A percentile compares a stretch with the other conserved stretches of the same genome.
Evolutionary conservation across 192 early-diverging fungal genomes (phyloP).

Genomic region (Gaertneriomyces semiglobifer): DNA sequence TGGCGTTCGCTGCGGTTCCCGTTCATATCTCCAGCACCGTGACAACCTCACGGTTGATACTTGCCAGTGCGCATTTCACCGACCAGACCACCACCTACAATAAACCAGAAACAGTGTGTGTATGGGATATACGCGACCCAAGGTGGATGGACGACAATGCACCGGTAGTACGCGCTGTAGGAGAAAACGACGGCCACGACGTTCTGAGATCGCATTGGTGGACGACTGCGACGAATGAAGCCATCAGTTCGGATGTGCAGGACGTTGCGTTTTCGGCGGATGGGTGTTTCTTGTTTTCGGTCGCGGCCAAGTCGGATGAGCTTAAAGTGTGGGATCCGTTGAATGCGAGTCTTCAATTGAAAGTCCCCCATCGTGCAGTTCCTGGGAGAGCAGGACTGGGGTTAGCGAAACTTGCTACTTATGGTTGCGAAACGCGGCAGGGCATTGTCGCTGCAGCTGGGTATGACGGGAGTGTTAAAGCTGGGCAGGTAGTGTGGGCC

Average conservation of each 20-base stretch:
- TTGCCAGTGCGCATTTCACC: slow-evolving; percentile 14
- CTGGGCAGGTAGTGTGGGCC: neutral
- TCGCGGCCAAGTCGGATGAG: neutral
- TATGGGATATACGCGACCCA: neutral
- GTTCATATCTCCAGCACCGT: neutral
- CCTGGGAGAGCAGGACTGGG: no score
- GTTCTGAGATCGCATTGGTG: neutral
- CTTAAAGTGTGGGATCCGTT: no score
- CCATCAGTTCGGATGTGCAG: slow-evolving; percentile 1
- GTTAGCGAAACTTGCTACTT: no score
- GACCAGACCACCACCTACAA: slow-evolving; percentile 16
- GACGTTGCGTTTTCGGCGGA: neutral
- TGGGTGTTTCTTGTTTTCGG: neutral
- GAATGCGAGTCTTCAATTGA: no score
- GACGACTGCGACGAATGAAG: neutral
- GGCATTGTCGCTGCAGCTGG: neutral
- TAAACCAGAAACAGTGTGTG: neutral
- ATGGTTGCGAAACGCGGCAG: no score
- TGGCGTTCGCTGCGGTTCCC: neutral
- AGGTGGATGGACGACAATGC: slow-evolving; percentile 6
- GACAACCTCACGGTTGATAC: neutral
- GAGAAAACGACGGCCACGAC: slow-evolving; percentile 4
- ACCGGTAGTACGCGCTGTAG: neutral
- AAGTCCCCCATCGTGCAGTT: no score
- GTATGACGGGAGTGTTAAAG: slow-evolving; percentile 1